A percentile compares a stretch with the other conserved stretches of the same genome.
These are phyloP conservation scores for Closterium sp. DNA, from an alignment of 139 green algal genomes.

Conservation along the genomic window DNA sequence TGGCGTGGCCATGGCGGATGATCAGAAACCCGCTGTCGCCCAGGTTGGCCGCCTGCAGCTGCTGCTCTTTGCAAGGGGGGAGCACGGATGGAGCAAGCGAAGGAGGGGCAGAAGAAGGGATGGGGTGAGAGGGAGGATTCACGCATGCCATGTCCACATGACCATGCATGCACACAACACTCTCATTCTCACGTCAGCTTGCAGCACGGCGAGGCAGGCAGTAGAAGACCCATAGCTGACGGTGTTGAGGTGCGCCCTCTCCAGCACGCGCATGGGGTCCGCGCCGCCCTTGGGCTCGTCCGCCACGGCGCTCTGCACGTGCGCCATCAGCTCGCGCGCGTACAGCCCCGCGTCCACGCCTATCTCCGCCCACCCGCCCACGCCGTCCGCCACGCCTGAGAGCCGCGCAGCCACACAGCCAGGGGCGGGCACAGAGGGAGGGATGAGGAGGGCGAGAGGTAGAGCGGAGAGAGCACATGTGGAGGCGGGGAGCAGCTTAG, in stretches of 20 bases:
- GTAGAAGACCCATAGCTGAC: slow-evolving; percentile 70
- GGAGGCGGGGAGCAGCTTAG: too few species aligned
- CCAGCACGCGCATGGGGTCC: slow-evolving; percentile 57
- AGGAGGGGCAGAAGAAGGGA: not conserved
- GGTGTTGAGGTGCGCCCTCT: slow-evolving; percentile 63
- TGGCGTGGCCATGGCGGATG: slow-evolving; percentile 60
- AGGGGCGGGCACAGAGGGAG: not conserved
- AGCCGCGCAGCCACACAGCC: not conserved
- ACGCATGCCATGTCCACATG: too few species aligned
- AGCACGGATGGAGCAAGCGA: not conserved
- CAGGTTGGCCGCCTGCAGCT: slow-evolving; percentile 59
- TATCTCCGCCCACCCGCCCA: slow-evolving; percentile 81
- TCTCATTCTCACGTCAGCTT: slow-evolving; percentile 17
- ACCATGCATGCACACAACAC: not conserved
- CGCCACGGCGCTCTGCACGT: slow-evolving; percentile 25
- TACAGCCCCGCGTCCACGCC: slow-evolving; percentile 80
- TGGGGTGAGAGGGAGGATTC: not conserved
- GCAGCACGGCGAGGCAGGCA: slow-evolving; percentile 67
- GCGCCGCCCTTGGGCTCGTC: slow-evolving; percentile 21
- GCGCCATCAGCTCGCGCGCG: slow-evolving; percentile 44
- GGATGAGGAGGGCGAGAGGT: not conserved
- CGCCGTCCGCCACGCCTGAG: slow-evolving; percentile 84
- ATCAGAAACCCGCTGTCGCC: slow-evolving; percentile 83
- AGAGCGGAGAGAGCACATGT: not conserved
- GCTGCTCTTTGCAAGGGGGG: slow-evolving; percentile 24